Percentiles rank a stretch among this genome's conserved stretches.
Conservation (phyloP, 2,329 filamentous ascomycete species). For the Aspergillus tanneri region DNA sequence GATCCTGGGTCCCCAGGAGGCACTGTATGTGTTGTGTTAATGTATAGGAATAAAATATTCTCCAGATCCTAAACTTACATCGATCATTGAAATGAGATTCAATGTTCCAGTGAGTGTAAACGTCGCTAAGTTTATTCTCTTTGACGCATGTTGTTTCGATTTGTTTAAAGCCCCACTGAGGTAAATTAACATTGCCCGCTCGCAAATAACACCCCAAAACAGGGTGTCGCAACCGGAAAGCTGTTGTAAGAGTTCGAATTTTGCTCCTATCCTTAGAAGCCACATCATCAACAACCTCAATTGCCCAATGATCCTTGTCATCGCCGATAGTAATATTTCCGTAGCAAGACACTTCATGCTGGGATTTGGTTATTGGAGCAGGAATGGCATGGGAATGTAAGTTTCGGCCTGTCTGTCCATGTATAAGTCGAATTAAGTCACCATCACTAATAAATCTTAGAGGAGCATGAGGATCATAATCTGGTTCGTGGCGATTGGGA, state of each 20-base stretch:
- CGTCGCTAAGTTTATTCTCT: constrained; percentile 85
- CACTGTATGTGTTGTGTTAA: constrained; percentile 53
- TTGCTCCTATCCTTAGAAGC: constrained; percentile 80
- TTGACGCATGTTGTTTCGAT: constrained; percentile 96
- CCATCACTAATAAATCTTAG: constrained; percentile 74
- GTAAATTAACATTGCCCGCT: constrained; percentile 92
- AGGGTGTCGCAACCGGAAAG: constrained; percentile 82
- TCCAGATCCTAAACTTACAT: constrained; percentile 58
- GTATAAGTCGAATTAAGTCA: constrained; percentile 79
- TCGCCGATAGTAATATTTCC: constrained; percentile 94
- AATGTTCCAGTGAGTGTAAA: constrained; percentile 98
- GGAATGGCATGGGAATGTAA: constrained; percentile 90
- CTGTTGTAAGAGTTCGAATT: constrained; percentile 86
- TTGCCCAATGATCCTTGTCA: constrained; percentile 94
- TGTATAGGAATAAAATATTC: background rate
- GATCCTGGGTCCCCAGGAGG: constrained; percentile 83
- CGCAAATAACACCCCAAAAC: constrained; percentile 88
- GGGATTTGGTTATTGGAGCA: constrained; percentile 83
- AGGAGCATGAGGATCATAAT: constrained; percentile 70
- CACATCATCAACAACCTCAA: constrained; percentile 89
- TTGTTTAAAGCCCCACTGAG: constrained; percentile 99
- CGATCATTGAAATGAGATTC: constrained; percentile 93
- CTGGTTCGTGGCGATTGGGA: constrained; percentile 75
- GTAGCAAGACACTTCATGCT: constrained; percentile 92
- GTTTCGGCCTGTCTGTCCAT: constrained; percentile 94